Evolutionary conservation across 129 eudicot species (phyloP), one percentile per base, ranked within the genome.

Genomic region (Deinandra increscens): DNA sequence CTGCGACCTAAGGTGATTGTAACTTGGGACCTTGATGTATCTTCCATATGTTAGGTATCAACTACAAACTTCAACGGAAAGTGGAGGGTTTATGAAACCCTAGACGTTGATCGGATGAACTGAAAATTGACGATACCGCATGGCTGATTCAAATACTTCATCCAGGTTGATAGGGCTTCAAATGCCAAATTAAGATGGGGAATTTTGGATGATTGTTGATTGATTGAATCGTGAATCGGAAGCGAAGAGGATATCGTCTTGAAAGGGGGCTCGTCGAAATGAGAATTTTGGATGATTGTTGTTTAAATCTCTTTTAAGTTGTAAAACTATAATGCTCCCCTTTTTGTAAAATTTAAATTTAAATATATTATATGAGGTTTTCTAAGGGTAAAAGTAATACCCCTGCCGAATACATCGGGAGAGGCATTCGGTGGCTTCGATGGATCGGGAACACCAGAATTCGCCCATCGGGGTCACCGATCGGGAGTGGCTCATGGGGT

Each of bases 1-100:
- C 78, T 70, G 62, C 94, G 85, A 9, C 97, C 97, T 49, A 91
- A 83, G 64, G 96, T 91, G 54, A 91, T 88, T 55, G 96, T 91
- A 44, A 91, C 82, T 42, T 70, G 93, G 63, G 93, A 72, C 82
- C 88, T 76, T n/a, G 88, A 88, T 66, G 81, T 45, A 18, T 81
- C 91, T 49, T 85, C 81, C 97, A 91, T 91, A n/a, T n/a, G n/a
- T n/a, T n/a, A n/a, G n/a, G n/a, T n/a, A n/a, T n/a, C n/a, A 8
- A 60, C 13, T 15, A 31, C 23, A 36, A 68, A 69, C 69, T 62
- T 75, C 0, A 37, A 69, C 0, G 34, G 15, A 66, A 37, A 19
- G 29, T 19, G 60, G 22, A 42, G 68, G 66, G 58, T 22, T 13
- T 53, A 63, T 39, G 56, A 74, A 78, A 76, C 86, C 79, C 81